Conservation (phyloP, 1,284 basidiomycete genomes). For the Melanopsichium pennsylvanicum region DNA sequence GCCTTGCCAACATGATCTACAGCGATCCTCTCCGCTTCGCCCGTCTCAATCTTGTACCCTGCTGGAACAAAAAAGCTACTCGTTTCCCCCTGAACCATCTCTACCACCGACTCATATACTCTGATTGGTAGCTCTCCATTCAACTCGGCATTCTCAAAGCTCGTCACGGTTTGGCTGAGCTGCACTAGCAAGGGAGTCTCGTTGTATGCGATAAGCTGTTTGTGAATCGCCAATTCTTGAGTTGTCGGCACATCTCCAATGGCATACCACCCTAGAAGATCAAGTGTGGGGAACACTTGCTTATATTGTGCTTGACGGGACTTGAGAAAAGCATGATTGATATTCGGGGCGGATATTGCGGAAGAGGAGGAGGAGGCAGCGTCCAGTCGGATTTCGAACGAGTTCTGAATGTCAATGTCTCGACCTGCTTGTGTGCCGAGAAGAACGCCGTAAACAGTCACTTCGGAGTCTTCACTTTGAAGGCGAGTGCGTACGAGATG, state of each 20-base stretch:
- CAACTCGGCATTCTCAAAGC: conserved; percentile 26
- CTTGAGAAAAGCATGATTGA: conserved; percentile 72
- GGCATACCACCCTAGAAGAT: conserved; percentile 97
- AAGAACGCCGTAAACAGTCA: conserved; percentile 81
- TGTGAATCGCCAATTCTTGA: conserved; percentile 81
- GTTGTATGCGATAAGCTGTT: conserved; percentile 72
- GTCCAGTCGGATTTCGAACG: conserved; percentile 82
- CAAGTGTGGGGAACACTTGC: conserved; percentile 94
- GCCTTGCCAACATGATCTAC: conserved; percentile 94
- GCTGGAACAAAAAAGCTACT: conserved; percentile 75
- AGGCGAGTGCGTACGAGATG: conserved; percentile 85
- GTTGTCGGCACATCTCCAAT: conserved; percentile 77
- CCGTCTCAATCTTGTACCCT: conserved; percentile 88
- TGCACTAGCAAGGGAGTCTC: conserved; percentile 69
- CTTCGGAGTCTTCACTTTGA: conserved; percentile 67
- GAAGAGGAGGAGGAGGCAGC: not conserved
- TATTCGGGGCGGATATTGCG: conserved; percentile 2
- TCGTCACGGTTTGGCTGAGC: conserved; percentile 66
- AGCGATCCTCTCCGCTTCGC: conserved; percentile 96
- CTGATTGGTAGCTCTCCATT: conserved; percentile 54
- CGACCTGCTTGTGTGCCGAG: conserved; percentile 93
- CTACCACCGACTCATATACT: conserved; percentile 55
- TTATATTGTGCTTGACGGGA: conserved; percentile 92
- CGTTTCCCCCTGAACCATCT: conserved; percentile 42
- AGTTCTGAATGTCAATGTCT: conserved; percentile 94